Evolutionary conservation across 805 yeast species (phyloP).

Genomic region (Candida tammaniensis): DNA sequence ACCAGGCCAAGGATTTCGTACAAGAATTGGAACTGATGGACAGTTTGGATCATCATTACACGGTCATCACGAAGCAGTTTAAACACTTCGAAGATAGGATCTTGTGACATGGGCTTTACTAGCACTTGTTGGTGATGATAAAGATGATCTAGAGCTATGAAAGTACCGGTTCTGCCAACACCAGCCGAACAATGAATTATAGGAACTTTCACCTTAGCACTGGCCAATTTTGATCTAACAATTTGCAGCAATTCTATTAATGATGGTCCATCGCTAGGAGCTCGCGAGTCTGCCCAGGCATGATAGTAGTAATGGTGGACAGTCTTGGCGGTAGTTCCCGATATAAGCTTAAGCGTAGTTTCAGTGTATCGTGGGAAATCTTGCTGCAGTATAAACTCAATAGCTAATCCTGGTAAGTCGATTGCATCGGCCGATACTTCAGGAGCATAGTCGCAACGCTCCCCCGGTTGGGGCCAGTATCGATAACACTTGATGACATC

Average conservation of each 20-base stretch:
- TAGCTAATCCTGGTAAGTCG: slow-evolving; percentile 15
- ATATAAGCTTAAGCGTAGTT: slow-evolving; percentile 24
- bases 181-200: slow-evolving; percentile 48
- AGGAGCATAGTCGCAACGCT: no score
- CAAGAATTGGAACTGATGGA: slow-evolving; percentile 34
- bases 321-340: slow-evolving; percentile 17
- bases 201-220: slow-evolving; percentile 15
- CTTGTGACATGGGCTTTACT: slow-evolving; percentile 10
- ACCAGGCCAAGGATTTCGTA: no score
- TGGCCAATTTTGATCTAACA: slow-evolving; percentile 12
- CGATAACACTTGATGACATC: slow-evolving; percentile 38
- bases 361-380: slow-evolving; percentile 21
- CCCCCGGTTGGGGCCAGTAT: slow-evolving; percentile 37
- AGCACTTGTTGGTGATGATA: slow-evolving; percentile 11
- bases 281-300: slow-evolving; percentile 45
- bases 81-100: slow-evolving; percentile 29
- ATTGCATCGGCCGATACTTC: no score
- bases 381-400: slow-evolving; percentile 18
- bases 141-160: slow-evolving; percentile 36
- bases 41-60: slow-evolving; percentile 46
- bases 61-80: slow-evolving; percentile 27
- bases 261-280: slow-evolving; percentile 33
- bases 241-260: slow-evolving; percentile 23
- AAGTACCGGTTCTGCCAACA: slow-evolving; percentile 45
- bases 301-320: slow-evolving; percentile 41